These are phyloP conservation scores for Candida oleophila DNA, from an alignment of 805 yeast species.

Conservation along the genomic window DNA sequence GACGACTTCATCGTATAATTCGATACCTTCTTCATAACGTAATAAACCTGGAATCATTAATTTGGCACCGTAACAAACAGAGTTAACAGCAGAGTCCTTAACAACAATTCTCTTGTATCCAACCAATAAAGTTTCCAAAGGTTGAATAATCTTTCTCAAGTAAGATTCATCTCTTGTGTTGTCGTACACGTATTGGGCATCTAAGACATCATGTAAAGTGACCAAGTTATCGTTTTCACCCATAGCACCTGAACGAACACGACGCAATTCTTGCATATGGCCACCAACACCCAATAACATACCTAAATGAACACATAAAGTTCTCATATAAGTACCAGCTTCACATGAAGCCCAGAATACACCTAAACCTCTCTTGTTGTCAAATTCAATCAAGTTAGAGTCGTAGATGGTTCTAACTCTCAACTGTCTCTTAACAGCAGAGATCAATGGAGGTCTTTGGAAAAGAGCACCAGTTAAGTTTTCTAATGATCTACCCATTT, in stretches of 20 bases:
- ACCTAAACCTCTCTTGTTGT: constrained; percentile 93
- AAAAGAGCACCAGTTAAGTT: constrained; percentile 97
- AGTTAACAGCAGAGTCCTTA: constrained; percentile 90
- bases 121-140: constrained; percentile 87
- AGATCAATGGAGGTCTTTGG: constrained; percentile 98
- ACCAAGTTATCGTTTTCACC: constrained; percentile 89
- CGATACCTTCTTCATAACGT: constrained; percentile 97
- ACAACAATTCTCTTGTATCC: constrained; percentile 98
- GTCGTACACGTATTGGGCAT: constrained; percentile 97
- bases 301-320: constrained; percentile 97
- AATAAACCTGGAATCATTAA: constrained; percentile 97
- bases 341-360: constrained; percentile 99
- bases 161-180: constrained; percentile 96
- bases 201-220: constrained; percentile 94
- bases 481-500: constrained; percentile 82
- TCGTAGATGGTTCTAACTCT: constrained; percentile 98
- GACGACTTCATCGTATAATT: constrained; percentile 95
- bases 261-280: constrained; percentile 99
- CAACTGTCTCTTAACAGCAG: constrained; percentile 98
- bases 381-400: constrained; percentile 92
- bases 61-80: constrained; percentile 98
- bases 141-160: constrained; percentile 89
- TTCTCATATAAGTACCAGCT: constrained; percentile 99
- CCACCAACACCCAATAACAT: constrained; percentile 99
- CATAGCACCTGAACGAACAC: constrained; percentile 97